A percentile compares a stretch with the other conserved stretches of the same genome.
These are phyloP conservation scores for Fusarium algeriense DNA, from an alignment of 2,329 filamentous ascomycete species.

Conservation along the genomic window DNA sequence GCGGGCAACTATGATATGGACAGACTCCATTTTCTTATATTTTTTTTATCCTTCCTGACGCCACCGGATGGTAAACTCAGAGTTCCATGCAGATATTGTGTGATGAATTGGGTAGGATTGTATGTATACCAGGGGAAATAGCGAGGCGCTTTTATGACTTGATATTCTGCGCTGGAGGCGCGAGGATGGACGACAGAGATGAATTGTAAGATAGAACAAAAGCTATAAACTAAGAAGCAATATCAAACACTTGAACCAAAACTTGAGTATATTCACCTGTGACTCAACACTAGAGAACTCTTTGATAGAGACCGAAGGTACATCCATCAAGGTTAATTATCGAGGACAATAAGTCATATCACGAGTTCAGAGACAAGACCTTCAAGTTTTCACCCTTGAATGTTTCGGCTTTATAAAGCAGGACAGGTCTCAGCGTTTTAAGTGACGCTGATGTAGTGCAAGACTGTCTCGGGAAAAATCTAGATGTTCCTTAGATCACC, in stretches of 20 bases:
- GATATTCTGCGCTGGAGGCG: conserved; percentile 30
- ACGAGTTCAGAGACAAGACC: neutral
- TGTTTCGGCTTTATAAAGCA: neutral
- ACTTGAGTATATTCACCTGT: neutral
- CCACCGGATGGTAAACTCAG: conserved; percentile 11
- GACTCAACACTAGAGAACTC: neutral
- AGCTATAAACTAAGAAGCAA: conserved; percentile 15
- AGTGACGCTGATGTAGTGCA: neutral
- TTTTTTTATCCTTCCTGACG: conserved; percentile 10
- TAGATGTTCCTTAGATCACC: neutral
- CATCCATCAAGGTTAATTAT: neutral
- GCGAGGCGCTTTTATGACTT: conserved; percentile 42
- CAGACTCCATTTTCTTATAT: conserved; percentile 28
- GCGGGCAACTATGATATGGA: conserved; percentile 39
- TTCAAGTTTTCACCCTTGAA: neutral
- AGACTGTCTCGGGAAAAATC: conserved; percentile 8
- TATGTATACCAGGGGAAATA: conserved; percentile 38
- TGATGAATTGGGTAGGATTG: conserved; percentile 17
- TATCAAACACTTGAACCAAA: conserved; percentile 7
- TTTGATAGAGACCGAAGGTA: neutral
- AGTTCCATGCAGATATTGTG: conserved; percentile 11
- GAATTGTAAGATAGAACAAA: conserved; percentile 22
- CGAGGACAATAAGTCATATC: neutral
- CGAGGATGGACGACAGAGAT: conserved; percentile 32
- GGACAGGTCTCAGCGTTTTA: neutral